These are phyloP conservation scores for Curvularia hawaiiensis DNA, from an alignment of 2,329 filamentous ascomycete genomes.

Conservation along the genomic window DNA sequence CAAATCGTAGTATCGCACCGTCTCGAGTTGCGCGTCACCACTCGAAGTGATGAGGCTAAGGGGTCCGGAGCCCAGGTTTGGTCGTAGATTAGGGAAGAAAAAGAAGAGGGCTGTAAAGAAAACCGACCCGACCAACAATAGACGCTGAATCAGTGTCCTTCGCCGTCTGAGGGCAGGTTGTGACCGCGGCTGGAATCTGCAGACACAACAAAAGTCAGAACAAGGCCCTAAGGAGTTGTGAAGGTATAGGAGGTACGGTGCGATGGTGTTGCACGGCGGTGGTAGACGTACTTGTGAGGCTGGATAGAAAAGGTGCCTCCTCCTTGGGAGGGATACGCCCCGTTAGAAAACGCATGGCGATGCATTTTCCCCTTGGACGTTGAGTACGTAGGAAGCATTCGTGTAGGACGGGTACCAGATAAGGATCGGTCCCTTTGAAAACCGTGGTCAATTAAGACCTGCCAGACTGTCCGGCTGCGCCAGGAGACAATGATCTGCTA, in stretches of 20 bases:
- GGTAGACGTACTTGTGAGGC: constrained; percentile 74
- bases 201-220: constrained; percentile 40
- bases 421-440: constrained; percentile 42
- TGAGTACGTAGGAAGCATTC: constrained; percentile 67
- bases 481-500: constrained; percentile 18
- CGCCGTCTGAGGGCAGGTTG: constrained; percentile 75
- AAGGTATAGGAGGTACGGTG: constrained; percentile 25
- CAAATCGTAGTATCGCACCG: constrained; percentile 95
- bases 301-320: constrained; percentile 83
- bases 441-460: constrained; percentile 43
- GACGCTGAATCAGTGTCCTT: constrained; percentile 71
- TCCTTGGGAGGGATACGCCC: constrained; percentile 70
- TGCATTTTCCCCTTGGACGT: constrained; percentile 73
- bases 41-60: constrained; percentile 71
- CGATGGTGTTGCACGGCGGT: constrained; percentile 27
- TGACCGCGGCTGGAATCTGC: constrained; percentile 83
- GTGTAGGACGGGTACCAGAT: constrained; percentile 34
- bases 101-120: constrained; percentile 68
- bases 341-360: constrained; percentile 86
- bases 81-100: constrained; percentile 75
- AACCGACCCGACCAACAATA: constrained; percentile 62
- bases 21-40: constrained; percentile 83
- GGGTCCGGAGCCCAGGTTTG: constrained; percentile 65
- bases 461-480: constrained; percentile 36
- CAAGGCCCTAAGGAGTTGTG: constrained; percentile 25